A percentile compares a stretch with the other conserved stretches of the same genome.
Conservation (phyloP, 2,329 filamentous ascomycete genomes). For the Colletotrichum sp. region DNA sequence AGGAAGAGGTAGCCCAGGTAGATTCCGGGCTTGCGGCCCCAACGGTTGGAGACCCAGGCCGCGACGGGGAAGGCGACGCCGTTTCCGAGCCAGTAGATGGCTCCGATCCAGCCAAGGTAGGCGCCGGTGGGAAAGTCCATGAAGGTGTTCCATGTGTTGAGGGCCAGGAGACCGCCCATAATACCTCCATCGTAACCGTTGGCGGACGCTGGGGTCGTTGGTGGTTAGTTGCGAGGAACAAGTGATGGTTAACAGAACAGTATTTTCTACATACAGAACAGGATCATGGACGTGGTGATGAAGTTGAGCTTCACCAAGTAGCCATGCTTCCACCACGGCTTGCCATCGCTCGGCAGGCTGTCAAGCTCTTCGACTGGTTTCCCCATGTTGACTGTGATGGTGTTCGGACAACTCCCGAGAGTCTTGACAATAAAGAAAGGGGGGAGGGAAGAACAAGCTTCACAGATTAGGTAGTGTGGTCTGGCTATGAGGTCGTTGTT, state of each 20-base stretch:
- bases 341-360: conserved; percentile 42
- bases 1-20: conserved; percentile 8
- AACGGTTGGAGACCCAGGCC: conserved; percentile 35
- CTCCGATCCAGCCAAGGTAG: conserved; percentile 41
- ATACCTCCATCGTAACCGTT: conserved; percentile 42
- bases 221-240: background rate
- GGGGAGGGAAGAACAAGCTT: background rate
- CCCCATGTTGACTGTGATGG: background rate
- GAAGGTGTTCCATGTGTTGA: conserved; percentile 44
- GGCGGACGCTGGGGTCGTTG: conserved; percentile 32
- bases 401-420: background rate
- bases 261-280: conserved; percentile 23
- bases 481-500: background rate
- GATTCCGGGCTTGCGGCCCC: conserved; percentile 16
- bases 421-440: background rate
- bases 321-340: conserved; percentile 44
- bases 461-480: background rate
- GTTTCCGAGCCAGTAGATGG: conserved; percentile 43
- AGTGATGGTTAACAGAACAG: background rate
- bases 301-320: conserved; percentile 50
- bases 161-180: conserved; percentile 50
- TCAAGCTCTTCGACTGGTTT: conserved; percentile 5
- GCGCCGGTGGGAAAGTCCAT: conserved; percentile 41
- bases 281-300: conserved; percentile 35
- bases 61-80: conserved; percentile 34